Evolutionary conservation across 768 basidiomycete genomes (phyloP).

Genomic region (Tephrocybe rancida): DNA sequence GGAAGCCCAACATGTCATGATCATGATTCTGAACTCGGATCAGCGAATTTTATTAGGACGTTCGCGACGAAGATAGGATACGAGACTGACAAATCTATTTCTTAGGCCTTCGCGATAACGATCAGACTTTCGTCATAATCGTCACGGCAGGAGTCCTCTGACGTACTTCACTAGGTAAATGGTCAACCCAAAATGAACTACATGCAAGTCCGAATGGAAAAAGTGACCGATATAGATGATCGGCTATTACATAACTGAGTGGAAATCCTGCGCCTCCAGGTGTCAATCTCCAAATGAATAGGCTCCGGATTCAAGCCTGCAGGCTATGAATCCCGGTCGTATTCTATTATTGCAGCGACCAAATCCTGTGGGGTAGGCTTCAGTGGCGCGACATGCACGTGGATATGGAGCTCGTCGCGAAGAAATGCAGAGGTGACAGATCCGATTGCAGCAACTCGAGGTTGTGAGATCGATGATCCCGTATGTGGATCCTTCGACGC

Average conservation of each 20-base stretch:
- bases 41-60: no score
- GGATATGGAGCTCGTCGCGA: conserved; percentile 41
- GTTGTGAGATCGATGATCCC: neutral
- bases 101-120: no score
- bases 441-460: conserved; percentile 53
- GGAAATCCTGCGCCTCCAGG: neutral
- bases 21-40: no score
- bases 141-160: no score
- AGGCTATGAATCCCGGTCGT: conserved; percentile 8
- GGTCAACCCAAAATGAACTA: no score
- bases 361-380: conserved; percentile 62
- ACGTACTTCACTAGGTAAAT: no score
- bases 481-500: conserved; percentile 9
- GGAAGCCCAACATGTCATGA: no score
- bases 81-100: no score
- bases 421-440: conserved; percentile 63
- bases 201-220: no score
- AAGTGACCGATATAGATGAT: neutral
- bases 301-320: conserved; percentile 7
- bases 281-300: neutral
- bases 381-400: conserved; percentile 55
- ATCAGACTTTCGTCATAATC: no score
- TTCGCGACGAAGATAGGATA: no score
- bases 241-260: neutral
- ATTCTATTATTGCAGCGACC: conserved; percentile 28